Base-by-base conservation (phyloP, 805 yeast species). In the Ogataea haglerorum region DNA sequence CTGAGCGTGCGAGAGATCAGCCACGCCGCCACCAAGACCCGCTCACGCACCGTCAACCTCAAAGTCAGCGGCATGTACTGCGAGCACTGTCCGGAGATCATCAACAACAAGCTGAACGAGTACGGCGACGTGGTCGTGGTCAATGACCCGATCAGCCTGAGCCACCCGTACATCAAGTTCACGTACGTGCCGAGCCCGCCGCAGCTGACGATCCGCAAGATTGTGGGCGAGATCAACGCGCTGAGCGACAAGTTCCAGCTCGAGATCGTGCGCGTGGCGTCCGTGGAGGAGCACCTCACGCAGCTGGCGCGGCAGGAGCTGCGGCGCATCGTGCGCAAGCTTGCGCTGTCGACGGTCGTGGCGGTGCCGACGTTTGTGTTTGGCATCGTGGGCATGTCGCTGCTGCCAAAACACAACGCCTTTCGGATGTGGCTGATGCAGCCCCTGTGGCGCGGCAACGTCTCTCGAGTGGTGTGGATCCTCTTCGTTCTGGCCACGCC, bases 381-480 rank as follows among this genome's bases (percentile, higher is more conserved):
- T 49, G 87, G 85, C 0, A 67, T 82, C 6, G 78, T 82, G n/a
- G 81, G 77, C 3, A 82, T 82, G 89, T 72, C 82, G 5, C 61
- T 82, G 30, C 53, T 79, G 3, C 70, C 77, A 0, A 60, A 60
- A 24, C 34, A 58, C 2, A 69, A 73, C 46, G 17, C 42, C 0
- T 69, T 77, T 42, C 61, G 77, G 18, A 54, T 49, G 45, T 82
- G 84, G 81, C 63, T 79, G 3, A 78, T 76, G 56, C 70, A 68
- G 41, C 83, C 87, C 1, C 53, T 79, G 16, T 78, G 85, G 85
- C 67, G 57, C 1, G 87, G 86, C 0, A 73, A 75, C 47, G 82
- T 73, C 1, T 65, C 81, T 1, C 58, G 87, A 34, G 75, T 70
- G 42, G 72, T 75, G n/a, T 82, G 89, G 87, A 70, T 80, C 6